Base-by-base conservation (phyloP, 2,329 filamentous ascomycete genomes). In the Lithohypha guttulata region DNA sequence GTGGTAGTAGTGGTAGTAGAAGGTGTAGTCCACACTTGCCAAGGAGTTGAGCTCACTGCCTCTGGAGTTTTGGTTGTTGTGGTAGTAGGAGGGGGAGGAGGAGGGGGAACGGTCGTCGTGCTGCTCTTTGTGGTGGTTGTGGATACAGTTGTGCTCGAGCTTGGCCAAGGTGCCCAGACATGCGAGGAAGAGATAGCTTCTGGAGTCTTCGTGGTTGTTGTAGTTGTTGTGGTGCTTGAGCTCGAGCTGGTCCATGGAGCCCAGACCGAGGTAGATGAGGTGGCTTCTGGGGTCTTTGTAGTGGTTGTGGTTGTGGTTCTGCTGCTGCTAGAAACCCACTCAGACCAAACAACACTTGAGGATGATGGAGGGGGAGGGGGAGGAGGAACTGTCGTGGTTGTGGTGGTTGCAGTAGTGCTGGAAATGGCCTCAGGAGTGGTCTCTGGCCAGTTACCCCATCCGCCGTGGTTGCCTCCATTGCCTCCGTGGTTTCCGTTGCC, bases 281-380 rank as follows among this genome's bases (percentile, higher is more conserved):
- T 36, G 7, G 20, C 7, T n/a, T 6, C 6, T 4, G 33, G 19
- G 20, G 33, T 36, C 15, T 25, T 25, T 20, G 33, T 26, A 13
- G 22, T 37, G 8, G 34, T 29, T 13, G 35, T 39, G 6, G 35
- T 39, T 15, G 37, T 39, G n/a, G 37, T 32, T n/a, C n/a, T n/a
- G n/a, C n/a, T n/a, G n/a, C n/a, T n/a, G n/a, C n/a, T n/a, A n/a
- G n/a, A n/a, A n/a, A n/a, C n/a, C 9, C 9, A 28, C 13, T 27
- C n/a, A 6, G 37, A 32, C n/a, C 11, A 9, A 4, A 5, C 22
- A 13, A n/a, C 14, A n/a, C 8, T 14, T 18, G 23, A 7, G 11
- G 11, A 14, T 7, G 20, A n/a, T 3, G 17, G 19, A 29, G 6
- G 23, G 22, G 6, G 19, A 19, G 21, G 13, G n/a, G 34, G 3